Evolutionary conservation across 169 alveolate genomes (phyloP).

Genomic region (Plasmodium gonderi): DNA sequence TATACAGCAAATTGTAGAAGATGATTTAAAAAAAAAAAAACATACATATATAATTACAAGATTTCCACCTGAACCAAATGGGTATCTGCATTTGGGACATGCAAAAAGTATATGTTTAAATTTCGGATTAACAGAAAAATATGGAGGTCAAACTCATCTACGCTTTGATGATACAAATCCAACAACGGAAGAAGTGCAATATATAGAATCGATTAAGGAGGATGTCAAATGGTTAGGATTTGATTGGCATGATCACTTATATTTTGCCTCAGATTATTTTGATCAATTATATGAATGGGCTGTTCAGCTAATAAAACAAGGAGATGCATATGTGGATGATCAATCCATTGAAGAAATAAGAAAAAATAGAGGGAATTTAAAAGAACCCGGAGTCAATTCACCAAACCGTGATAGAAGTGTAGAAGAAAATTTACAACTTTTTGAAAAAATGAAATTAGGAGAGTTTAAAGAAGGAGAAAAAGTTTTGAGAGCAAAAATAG

Average conservation of each 20-base stretch:
- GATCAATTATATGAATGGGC: conserved; percentile 97
- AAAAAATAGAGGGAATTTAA: conserved; percentile 90
- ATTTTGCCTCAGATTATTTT: conserved; percentile 98
- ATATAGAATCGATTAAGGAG: conserved; percentile 93
- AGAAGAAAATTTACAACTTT: conserved; percentile 96
- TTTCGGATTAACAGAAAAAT: conserved; percentile 94
- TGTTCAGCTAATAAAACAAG: conserved; percentile 93
- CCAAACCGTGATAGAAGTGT: conserved; percentile 95
- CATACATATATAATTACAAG: conserved; percentile 92
- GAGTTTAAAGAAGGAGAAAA: conserved; percentile 95
- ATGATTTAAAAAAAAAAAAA: conserved; percentile 84
- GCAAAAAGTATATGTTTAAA: conserved; percentile 98
- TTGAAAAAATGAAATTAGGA: conserved; percentile 96
- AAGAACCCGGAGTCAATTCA: conserved; percentile 90
- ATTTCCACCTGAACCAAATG: conserved; percentile 99
- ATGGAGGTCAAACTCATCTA: conserved; percentile 95
- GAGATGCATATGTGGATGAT: conserved; percentile 98
- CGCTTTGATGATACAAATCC: conserved; percentile 99
- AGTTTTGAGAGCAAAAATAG: conserved; percentile 97
- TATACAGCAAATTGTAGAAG: conserved; percentile 87
- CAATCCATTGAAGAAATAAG: conserved; percentile 94
- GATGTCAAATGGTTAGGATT: conserved; percentile 97
- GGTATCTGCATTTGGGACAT: conserved; percentile 99
- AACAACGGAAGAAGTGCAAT: conserved; percentile 95
- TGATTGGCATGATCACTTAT: conserved; percentile 94